Conservation (phyloP, 306 rosid genomes). For the Cyclanthera cordifolia region DNA sequence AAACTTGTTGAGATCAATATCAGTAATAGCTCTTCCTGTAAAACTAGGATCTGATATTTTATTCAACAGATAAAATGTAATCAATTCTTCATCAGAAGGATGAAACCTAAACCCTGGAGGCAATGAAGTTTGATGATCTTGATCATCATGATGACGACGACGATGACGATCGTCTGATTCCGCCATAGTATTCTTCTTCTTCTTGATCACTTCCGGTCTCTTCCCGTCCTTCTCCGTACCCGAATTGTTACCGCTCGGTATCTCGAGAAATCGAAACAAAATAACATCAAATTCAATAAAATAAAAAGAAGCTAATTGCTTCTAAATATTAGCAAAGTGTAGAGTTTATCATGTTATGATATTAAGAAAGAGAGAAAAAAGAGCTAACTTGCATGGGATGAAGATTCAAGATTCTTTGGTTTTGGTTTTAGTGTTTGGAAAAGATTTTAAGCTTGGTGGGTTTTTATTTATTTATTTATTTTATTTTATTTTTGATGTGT, state of each 20-base stretch:
- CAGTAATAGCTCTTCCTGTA: constrained; percentile 58
- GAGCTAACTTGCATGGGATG: constrained; percentile 16
- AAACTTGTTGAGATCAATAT: constrained; percentile 84
- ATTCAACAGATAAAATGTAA: constrained; percentile 62
- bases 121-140: constrained; percentile 38
- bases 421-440: not conserved
- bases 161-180: constrained; percentile 10
- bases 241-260: not conserved
- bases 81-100: constrained; percentile 86
- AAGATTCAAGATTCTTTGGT: not conserved
- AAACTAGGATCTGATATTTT: constrained; percentile 64
- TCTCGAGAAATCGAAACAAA: not conserved
- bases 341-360: not conserved
- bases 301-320: not conserved
- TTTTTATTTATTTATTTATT: constrained; percentile 16
- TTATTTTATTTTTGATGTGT: constrained; percentile 20
- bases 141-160: not conserved
- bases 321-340: not conserved
- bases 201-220: constrained; percentile 31
- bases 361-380: not conserved
- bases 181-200: constrained; percentile 27
- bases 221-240: constrained; percentile 5
- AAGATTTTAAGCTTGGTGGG: not conserved
- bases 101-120: constrained; percentile 92
- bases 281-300: not conserved